Base-by-base conservation (phyloP, 164 flowering plant genomes). In the Macadamia integrifolia region DNA sequence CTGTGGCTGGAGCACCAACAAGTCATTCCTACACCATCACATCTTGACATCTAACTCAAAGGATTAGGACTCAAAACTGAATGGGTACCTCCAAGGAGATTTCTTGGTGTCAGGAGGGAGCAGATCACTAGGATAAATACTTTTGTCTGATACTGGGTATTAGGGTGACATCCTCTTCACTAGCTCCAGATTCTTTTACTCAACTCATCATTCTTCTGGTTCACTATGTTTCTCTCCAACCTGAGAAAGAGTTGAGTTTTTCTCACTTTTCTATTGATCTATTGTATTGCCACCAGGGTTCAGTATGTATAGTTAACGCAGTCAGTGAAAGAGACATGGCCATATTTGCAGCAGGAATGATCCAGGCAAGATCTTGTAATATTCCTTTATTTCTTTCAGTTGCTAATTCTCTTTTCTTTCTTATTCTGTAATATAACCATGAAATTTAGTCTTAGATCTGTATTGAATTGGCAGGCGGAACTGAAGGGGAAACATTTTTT, bases 331-430 rank as follows among this genome's bases (percentile, higher is more conserved):
- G 92, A 78, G 99, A 95, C 71, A 84, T 95, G 89, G 88, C 96
- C 79, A 97, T 95, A 35, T 95, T 95, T 87, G 89, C 99, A 46
- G 85, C 88, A 66, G 99, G 97, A 77, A 95, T 95, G 97, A 88
- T 95, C 66, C 87, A 86, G 93, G 98, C 76, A 79, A 67, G 68
- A 59, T 66, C 13, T 63, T 55, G 17, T 48, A 12, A 49, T 58
- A 44, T 42, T 18, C 46, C 58, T 48, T 57, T 70, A 53, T 68
- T 42, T 13, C 53, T 14, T 61, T 3, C 23, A 29, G 11, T 52
- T 23, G 52, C 15, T 59, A 28, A 55, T 57, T 15, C 18, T 14
- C 32, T 6, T 30, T 64, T 29, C 18, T 6, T 49, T 13, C 56
- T 29, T 56, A 6, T 64, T 28, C 61, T 66, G 1, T 6, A n/a